Evolutionary conservation across 1,284 basidiomycete species (phyloP), one percentile per base, ranked within the genome.

Genomic region (Cutaneotrichosporon mucoides): DNA sequence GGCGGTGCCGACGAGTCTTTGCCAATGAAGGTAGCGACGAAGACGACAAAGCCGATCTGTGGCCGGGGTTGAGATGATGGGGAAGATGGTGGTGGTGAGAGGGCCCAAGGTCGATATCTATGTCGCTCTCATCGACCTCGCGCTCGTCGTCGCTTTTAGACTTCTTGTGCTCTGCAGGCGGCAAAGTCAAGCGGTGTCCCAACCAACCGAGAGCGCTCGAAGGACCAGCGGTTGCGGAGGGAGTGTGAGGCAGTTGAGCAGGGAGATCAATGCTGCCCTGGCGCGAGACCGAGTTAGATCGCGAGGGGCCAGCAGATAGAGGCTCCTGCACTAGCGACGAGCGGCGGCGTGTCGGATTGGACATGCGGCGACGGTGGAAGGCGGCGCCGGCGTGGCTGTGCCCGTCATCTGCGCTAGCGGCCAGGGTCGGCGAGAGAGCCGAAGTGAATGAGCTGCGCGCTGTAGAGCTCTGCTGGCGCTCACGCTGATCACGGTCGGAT

Each of bases 91-190:
- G 38, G 38, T 9, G 38, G 38, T 9, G 38, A 12, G 16, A 16
- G 43, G 7, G 64, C 51, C 24, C 62, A 57, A n/a, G 53, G 54
- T 15, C 53, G 41, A 24, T 24, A 24, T 24, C 24, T 24, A 24
- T 24, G 24, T 24, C 24, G 24, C 3, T 24, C 24, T 43, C 40
- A 4, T 52, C 50, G 5, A 11, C 4, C 40, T 56, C 45, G 11
- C 45, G 44, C 38, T 56, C 55, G 42, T 56, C 55, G 35, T 45
- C 47, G 48, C 55, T 56, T 40, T 48, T 46, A 10, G 45, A 46
- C 12, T 10, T 34, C 7, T 49, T 10, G 47, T 36, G n/a, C 9
- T 37, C 34, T 36, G 48, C 6, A 4, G 48, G 13, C 13, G 48
- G n/a, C 37, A 38, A 37, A 8, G 48, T 9, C n/a, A 37, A n/a